Evolutionary conservation across 495 filamentous ascomycete genomes (phyloP), one percentile per base, ranked within the genome.

Genomic region (Talaromyces stipitatus): DNA sequence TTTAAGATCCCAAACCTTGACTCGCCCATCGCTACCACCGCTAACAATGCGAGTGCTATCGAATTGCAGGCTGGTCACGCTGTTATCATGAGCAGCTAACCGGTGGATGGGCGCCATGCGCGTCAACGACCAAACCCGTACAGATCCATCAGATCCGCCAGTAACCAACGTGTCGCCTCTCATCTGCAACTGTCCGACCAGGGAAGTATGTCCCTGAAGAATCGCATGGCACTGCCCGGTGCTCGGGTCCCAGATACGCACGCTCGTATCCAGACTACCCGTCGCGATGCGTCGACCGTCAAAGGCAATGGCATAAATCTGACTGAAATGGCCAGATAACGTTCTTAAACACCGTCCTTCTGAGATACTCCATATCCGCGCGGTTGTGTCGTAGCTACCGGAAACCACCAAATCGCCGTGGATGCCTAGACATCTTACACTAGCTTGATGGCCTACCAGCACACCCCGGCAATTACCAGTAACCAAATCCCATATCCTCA

Each of bases 221-320:
- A 97, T 88, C n/a, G 91, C 91, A 60, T 90, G 83, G 61, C 90
- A 92, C 66, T 87, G 82, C 45, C 92, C 95, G 63, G 90, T 89
- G 22, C 81, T 79, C 24, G 92, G 91, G 74, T 97, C 91, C 94
- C 94, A 98, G 60, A 98, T 92, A 60, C 94, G 79, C 26, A 98
- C 95, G 66, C 90, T 96, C 1, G 94, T 98, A 69, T 98, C 94
- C 58, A 98, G 77, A 68, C 92, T 97, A 24, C 94, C 94, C 1
- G 94, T 98, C n/a, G 92, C 92, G 48, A 98, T 92, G 53, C 91
- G 81, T 50, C 81, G 80, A 18, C 94, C 94, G 66, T 98, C 94
- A 69, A 96, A 98, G 0, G 94, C 92, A 64, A 98, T 95, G 10
- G 94, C 95, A 65, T 98, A 98, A 55, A 98, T 98, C 64, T 98